phyloP scores from a whole-genome alignment of 192 early-diverging fungal genomes.

The Pilobolus umbonatus region DNA sequence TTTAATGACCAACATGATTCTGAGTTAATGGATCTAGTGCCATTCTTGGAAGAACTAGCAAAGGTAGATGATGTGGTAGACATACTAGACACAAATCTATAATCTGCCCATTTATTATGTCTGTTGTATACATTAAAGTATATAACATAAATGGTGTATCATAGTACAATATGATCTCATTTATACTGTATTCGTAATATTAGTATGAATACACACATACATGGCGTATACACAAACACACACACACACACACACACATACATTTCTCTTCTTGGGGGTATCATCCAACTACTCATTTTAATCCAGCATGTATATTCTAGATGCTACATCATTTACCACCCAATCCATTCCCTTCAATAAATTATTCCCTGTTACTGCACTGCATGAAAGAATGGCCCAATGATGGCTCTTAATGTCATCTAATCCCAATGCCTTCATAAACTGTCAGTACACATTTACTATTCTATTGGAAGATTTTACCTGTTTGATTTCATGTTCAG shows the following conservation, averaged over 20 bases:
- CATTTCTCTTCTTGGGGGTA: too few relatives aligned
- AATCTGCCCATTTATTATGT: too few relatives aligned
- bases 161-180: too few relatives aligned
- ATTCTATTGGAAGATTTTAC: constrained; percentile 29
- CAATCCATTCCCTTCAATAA: constrained; percentile 91
- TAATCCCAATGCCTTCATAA: constrained; percentile 60
- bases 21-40: constrained; percentile 90
- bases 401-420: constrained; percentile 79
- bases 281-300: too few relatives aligned
- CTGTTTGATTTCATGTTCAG: constrained; percentile 63
- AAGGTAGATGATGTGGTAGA: constrained; percentile 81
- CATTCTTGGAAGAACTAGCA: constrained; percentile 90
- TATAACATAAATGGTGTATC: too few relatives aligned
- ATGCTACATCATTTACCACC: constrained; percentile 86
- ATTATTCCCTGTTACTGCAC: constrained; percentile 83
- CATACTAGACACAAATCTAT: constrained; percentile 58
- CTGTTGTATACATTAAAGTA: too few relatives aligned
- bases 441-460: neutral
- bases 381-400: constrained; percentile 89
- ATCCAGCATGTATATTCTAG: constrained; percentile 78
- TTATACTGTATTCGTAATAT: too few relatives aligned
- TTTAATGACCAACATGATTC: constrained; percentile 96
- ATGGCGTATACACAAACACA: too few relatives aligned
- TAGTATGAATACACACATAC: too few relatives aligned
- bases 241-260: too few relatives aligned